Evolutionary conservation across 2,329 filamentous ascomycete species (phyloP), one percentile per base, ranked within the genome.

Genomic region (Blastomyces parvus): DNA sequence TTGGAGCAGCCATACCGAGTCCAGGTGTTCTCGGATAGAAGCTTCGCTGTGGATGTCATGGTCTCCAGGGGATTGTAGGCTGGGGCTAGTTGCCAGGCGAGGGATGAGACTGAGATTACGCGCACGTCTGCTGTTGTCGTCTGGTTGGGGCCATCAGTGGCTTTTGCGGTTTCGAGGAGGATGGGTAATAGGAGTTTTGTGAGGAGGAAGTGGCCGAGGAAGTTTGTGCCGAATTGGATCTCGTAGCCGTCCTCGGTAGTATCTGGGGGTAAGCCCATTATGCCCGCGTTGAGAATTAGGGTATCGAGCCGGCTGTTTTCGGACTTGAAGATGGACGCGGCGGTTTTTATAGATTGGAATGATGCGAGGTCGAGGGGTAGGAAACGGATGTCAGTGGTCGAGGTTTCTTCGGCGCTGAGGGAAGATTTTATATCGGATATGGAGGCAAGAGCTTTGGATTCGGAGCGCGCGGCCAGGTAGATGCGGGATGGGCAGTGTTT

Each of bases 401-500:
- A 44, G 27, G 59, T 4, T 25, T 57, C 36, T 17, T 36, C 40
- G 19, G 55, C 71, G 59, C 70, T 64, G 33, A 74, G 68, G 27
- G 70, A 66, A 1, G 71, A 61, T 64, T 78, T 69, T 64, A 79
- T 75, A 2, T 74, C 72, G 19, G 79, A 71, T 52, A 84, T 79
- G 9, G 78, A 75, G 8, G 77, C 74, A 25, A 75, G 78, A 13
- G 78, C 78, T 56, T 78, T 74, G 52, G 70, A 66, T 59, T 73
- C 73, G 25, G 74, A 80, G 56, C 83, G 80, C 2, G 81, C 82
- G 17, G 78, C 81, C 64, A 86, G 78, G 73, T 82, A 85, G 65
- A 86, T 81, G 63, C 82, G 79, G 0, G 74, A 73, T 1, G 83
- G 82, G 8, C 74, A 70, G 69, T 84, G 83, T 63, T 74, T 75